Base-by-base conservation (phyloP, 495 filamentous ascomycete genomes). In the Penicillium turbatum region DNA sequence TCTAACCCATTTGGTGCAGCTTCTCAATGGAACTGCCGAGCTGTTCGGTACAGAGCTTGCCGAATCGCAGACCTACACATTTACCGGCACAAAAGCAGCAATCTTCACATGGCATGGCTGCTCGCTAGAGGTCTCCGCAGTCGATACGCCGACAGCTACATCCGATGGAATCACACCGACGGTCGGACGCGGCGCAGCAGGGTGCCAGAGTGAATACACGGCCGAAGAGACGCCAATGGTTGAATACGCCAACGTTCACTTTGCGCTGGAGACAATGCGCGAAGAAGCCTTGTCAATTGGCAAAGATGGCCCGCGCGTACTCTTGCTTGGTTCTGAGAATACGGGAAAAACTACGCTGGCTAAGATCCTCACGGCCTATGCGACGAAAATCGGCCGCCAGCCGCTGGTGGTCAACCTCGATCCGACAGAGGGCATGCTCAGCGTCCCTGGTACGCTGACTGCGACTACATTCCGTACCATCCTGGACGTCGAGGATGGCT, bases 41-140 rank as follows among this genome's bases (percentile, higher is more conserved):
- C 82, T 95, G 62, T 96, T 97, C 72, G 95, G 95, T 65, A 93
- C 91, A 43, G 92, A 97, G 71, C 87, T 99, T 50, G 90, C 90
- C 11, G 79, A 82, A 11, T 87, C 85, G 52, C 84, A 86, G 49
- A 77, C 78, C 1, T 97, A 97, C 77, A 85, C 81, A 36, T 95
- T 99, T 70, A 77, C 78, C 29, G 88, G 89, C 16, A 84, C 81
- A 32, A 95, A 95, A 70, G 85, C 87, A 31, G 89, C 90, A 21
- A 86, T 99, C 55, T 92, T 85, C 71, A 95, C 91, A 37, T 95
- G 87, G 85, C 82, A 92, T 67, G 95, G 95, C 53, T 96, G 90
- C 61, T 82, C 77, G 10, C 67, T 99, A 49, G 89, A 96, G 66
- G 75, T 97, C 51, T 78, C 72, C 35, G 84, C 82, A 7, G 71